Conservation (phyloP, 2,329 filamentous ascomycete genomes). For the Bertia moriformis region DNA sequence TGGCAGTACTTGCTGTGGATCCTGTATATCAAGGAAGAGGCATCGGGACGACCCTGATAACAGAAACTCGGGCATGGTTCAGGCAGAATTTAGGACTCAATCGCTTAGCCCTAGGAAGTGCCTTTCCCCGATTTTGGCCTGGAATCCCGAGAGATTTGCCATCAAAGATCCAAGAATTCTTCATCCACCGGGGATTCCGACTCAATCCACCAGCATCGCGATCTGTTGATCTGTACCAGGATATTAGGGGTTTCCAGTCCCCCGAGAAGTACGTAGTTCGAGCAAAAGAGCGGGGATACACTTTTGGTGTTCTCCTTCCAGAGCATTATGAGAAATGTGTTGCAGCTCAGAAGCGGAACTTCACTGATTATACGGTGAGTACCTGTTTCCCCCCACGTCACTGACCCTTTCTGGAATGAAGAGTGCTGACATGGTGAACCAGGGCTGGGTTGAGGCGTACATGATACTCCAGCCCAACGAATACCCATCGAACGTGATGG, state of each 20-base stretch:
- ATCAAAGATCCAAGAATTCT: conserved; percentile 18
- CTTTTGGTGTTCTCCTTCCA: conserved; percentile 16
- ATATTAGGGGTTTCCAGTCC: conserved; percentile 17
- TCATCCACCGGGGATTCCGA: conserved; percentile 22
- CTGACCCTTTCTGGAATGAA: conserved; percentile 2
- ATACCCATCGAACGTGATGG: conserved; percentile 23
- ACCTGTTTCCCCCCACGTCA: neutral
- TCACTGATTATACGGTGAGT: conserved; percentile 17
- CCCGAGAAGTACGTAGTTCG: conserved; percentile 17
- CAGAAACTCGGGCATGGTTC: conserved; percentile 12
- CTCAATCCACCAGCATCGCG: conserved; percentile 9
- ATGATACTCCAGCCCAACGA: conserved; percentile 15
- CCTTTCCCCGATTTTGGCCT: conserved; percentile 28
- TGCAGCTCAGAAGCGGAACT: conserved; percentile 19
- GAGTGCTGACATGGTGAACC: neutral
- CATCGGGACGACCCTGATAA: conserved; percentile 19
- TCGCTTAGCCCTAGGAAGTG: conserved; percentile 11
- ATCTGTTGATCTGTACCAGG: conserved; percentile 21
- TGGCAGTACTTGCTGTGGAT: conserved; percentile 20
- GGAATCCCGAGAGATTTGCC: conserved; percentile 22
- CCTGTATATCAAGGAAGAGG: conserved; percentile 17
- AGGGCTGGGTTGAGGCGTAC: conserved; percentile 25
- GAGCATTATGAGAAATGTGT: conserved; percentile 22
- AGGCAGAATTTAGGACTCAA: conserved; percentile 9
- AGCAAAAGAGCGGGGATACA: conserved; percentile 17